phyloP scores from a whole-genome alignment of 2,329 filamentous ascomycete species.

The Colletotrichum spaethianum region DNA sequence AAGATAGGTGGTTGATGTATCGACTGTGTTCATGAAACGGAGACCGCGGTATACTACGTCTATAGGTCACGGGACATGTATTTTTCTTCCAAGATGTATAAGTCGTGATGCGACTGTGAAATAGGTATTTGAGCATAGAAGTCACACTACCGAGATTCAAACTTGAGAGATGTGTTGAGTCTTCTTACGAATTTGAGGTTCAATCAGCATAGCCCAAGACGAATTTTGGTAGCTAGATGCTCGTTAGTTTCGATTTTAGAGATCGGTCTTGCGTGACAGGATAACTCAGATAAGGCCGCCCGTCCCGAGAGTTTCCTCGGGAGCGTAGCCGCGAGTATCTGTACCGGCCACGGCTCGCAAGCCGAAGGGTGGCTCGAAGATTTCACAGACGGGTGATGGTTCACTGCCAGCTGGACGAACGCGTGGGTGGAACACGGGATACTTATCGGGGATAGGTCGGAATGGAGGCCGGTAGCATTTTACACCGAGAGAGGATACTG shows the following conservation, averaged over 20 bases:
- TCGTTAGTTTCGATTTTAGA: not conserved
- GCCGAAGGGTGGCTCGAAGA: not conserved
- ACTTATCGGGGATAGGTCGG: conserved; percentile 20
- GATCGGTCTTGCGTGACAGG: not conserved
- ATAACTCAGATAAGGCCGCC: too few species aligned
- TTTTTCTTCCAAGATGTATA: not conserved
- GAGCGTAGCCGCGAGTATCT: conserved; percentile 1
- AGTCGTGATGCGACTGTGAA: not conserved
- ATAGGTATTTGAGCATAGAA: not conserved
- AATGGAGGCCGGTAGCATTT: conserved; percentile 15
- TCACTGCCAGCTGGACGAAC: not conserved
- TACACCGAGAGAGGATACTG: conserved; percentile 22
- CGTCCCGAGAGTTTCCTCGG: not conserved
- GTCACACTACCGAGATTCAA: not conserved
- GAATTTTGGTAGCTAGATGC: not conserved
- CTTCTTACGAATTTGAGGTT: not conserved
- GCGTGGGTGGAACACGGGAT: conserved; percentile 1
- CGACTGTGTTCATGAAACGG: not conserved
- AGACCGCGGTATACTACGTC: not conserved
- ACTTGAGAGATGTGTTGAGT: not conserved
- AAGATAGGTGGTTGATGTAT: not conserved
- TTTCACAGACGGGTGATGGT: not conserved
- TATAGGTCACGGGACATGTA: not conserved
- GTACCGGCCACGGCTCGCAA: conserved; percentile 1
- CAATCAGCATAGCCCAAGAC: not conserved